Conservation (phyloP, 768 basidiomycete species). For the Rickenella mellea region DNA sequence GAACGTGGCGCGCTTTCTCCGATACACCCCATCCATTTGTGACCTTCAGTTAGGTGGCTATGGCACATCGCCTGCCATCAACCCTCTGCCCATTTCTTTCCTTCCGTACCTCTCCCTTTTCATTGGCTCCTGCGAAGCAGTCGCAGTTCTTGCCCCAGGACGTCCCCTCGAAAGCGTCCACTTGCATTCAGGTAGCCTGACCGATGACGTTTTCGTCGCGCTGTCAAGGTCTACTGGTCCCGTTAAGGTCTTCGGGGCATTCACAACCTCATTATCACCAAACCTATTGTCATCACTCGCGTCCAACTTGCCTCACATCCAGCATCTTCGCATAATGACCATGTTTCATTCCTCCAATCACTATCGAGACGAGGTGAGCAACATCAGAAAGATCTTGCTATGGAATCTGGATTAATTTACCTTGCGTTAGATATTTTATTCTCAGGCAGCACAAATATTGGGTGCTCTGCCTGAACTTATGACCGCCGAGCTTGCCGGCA, state of each 20-base stretch:
- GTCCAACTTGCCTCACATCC: constrained; percentile 46
- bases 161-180: constrained; percentile 58
- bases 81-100: constrained; percentile 22
- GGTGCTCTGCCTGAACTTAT: constrained; percentile 50
- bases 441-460: constrained; percentile 47
- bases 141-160: constrained; percentile 49
- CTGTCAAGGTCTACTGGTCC: constrained; percentile 42
- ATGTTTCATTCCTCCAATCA: constrained; percentile 1
- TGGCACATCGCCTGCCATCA: constrained; percentile 13
- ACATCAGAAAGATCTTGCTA: constrained; percentile 37
- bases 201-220: constrained; percentile 42
- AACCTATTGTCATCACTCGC: constrained; percentile 49
- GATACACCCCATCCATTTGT: constrained; percentile 40
- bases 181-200: constrained; percentile 50
- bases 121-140: constrained; percentile 49
- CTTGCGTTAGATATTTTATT: constrained; percentile 40
- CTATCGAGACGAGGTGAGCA: constrained; percentile 2
- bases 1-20: constrained; percentile 50
- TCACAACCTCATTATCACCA: constrained; percentile 47
- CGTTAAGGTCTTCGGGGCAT: constrained; percentile 48
- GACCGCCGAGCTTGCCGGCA: constrained; percentile 66
- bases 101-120: constrained; percentile 43
- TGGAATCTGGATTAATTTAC: constrained; percentile 45
- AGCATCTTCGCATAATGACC: constrained; percentile 57
- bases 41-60: constrained; percentile 42